Base-by-base conservation (phyloP, 106 monocot species). In the Apostasia ramifera region DNA sequence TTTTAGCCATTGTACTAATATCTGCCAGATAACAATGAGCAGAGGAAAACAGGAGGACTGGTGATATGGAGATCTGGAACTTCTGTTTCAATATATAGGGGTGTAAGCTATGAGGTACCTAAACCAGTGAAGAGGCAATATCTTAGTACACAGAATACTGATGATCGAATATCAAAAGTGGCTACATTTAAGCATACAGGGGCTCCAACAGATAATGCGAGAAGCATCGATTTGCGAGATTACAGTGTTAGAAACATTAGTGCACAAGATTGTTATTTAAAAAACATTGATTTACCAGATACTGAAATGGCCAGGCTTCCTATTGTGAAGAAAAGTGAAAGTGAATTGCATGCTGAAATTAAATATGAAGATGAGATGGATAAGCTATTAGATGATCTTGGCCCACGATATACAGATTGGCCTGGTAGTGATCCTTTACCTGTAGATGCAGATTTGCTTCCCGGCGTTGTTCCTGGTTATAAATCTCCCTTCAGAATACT, bases 11-110 rank as follows among this genome's bases (percentile, higher is more conserved):
- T 68, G 1, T 63, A 2, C 59, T 78, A 66, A 79, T 61, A 57
- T 47, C 9, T n/a, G 6, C 59, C 56, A 40, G 5, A 4, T 63
- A 53, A 41, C 65, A 12, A 37, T 76, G 40, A 72, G 56, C 74
- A 97, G 95, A 92, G 91, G 68, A 97, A 89, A 92, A 92, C 95
- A 57, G 95, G 95, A 78, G 95, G 95, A 11, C 60, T 97, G 82
- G 92, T 92, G 64, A 87, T 97, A 76, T 97, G 95, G 95, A 82
- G 95, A 63, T 97, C 95, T 41, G 95, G 95, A 6, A 89, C 84
- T 72, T 92, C 95, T 42, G 69, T 97, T 73, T 92, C 88, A 58
- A 77, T 97, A 46, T 97, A 97, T 64, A 74, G 95, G 55, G 92
- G 95, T 37, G 84, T 87, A 50, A 77, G 68, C 38, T 92, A 92